phyloP scores from a whole-genome alignment of 73 alveolate species.

The Strombidium stylifer region DNA sequence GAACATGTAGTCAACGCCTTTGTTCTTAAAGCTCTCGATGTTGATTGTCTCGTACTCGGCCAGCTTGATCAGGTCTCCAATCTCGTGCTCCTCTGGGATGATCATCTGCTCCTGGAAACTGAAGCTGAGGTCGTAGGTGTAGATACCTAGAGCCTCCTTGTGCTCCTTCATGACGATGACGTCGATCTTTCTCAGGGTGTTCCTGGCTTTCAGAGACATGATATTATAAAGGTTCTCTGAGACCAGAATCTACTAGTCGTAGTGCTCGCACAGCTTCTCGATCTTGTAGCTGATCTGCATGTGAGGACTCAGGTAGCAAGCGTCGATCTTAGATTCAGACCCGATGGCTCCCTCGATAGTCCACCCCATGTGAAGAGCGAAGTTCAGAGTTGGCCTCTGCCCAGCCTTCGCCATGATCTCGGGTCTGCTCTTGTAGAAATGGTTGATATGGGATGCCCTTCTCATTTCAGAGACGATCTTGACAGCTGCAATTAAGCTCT shows the following conservation, averaged over 20 bases:
- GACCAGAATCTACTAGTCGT: constrained; percentile 54
- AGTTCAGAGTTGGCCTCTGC: constrained; percentile 59
- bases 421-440: constrained; percentile 57
- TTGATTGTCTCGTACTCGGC: constrained; percentile 56
- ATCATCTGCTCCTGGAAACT: constrained; percentile 32
- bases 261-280: constrained; percentile 66
- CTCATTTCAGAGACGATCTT: constrained; percentile 66
- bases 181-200: constrained; percentile 69
- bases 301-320: constrained; percentile 85
- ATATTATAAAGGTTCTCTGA: constrained; percentile 62
- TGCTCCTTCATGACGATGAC: constrained; percentile 52
- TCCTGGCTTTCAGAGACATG: constrained; percentile 67
- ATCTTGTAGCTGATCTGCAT: constrained; percentile 69
- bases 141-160: constrained; percentile 61
- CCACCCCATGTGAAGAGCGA: constrained; percentile 93
- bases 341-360: constrained; percentile 96
- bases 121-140: constrained; percentile 55
- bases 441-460: constrained; percentile 55
- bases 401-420: constrained; percentile 35
- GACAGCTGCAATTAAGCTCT: constrained; percentile 60
- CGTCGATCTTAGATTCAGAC: constrained; percentile 88
- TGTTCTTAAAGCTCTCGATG: constrained; percentile 67
- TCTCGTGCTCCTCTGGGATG: constrained; percentile 67
- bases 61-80: constrained; percentile 66
- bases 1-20: constrained; percentile 81